phyloP scores from a whole-genome alignment of 352 stramenopile species.

The Globisporangium ultimum region DNA sequence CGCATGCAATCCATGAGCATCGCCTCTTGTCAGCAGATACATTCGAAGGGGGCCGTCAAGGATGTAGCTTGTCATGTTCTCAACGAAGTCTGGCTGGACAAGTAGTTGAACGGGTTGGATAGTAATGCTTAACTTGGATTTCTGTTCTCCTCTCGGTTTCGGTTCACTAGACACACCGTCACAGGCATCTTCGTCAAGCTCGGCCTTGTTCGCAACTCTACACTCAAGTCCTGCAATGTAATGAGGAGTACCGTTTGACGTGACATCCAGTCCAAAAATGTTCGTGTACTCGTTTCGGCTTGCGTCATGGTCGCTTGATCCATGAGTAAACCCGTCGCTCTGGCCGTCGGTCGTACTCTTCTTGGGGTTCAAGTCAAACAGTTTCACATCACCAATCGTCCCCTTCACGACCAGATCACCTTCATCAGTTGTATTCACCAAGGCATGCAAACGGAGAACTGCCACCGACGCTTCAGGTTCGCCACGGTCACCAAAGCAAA shows the following conservation, averaged over 20 bases:
- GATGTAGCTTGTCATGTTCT: constrained; percentile 51
- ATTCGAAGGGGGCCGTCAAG: constrained; percentile 50
- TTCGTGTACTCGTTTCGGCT: constrained; percentile 30
- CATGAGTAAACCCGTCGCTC: constrained; percentile 4
- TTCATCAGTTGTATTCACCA: constrained; percentile 27
- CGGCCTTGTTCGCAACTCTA: constrained; percentile 23
- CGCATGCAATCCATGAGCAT: not conserved
- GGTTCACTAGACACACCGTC: constrained; percentile 4
- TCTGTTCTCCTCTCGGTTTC: constrained; percentile 7
- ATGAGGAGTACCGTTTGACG: constrained; percentile 15
- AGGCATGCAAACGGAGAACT: constrained; percentile 46
- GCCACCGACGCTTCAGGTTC: constrained; percentile 65
- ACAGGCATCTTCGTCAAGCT: not conserved
- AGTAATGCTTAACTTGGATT: constrained; percentile 36
- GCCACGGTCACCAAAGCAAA: constrained; percentile 72
- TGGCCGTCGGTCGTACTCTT: constrained; percentile 12
- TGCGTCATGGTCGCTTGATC: constrained; percentile 3
- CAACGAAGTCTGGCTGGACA: constrained; percentile 57
- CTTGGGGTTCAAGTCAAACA: constrained; percentile 65
- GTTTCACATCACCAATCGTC: constrained; percentile 56
- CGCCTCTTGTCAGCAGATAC: constrained; percentile 23
- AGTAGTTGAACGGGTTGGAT: constrained; percentile 57
- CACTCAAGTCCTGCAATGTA: constrained; percentile 49
- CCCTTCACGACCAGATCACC: constrained; percentile 37
- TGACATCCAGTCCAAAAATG: constrained; percentile 52